Evolutionary conservation across 345 rosid species (phyloP), one percentile per base, ranked within the genome.

Genomic region (Sonneratia caseolaris): DNA sequence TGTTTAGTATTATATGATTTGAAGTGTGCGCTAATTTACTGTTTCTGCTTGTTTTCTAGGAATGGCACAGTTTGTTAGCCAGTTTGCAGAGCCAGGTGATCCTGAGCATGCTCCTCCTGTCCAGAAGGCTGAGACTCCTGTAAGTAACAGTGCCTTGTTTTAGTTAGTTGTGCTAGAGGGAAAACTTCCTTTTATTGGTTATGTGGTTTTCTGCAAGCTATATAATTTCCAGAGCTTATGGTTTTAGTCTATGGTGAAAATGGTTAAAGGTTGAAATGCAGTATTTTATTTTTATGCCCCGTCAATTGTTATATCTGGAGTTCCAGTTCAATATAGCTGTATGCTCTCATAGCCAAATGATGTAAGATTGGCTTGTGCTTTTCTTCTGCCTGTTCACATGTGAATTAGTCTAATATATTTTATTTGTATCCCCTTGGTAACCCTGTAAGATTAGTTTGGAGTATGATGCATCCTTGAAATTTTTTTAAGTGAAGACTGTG

Each of bases 101-200:
- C 86, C 96, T 35, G 92, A 92, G 76, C 90, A 95, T 75, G 86
- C 96, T 77, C 99, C 97, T 38, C 97, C 96, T 66, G 85, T 86
- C 66, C 85, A 80, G 45, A 78, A 83, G 76, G 97, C 83, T 71
- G 99, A 95, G 84, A 85, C 90, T 64, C 92, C 92, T 71, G 99
- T 94, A 94, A 49, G 93, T 49, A 66, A 61, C 45, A 32, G 66
- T 10, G 47, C 55, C 9, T 45, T 69, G 14, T 42, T 10, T 42
- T 45, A 9, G 10, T 1, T 10, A 10, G 18, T 12, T 43, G 70
- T 47, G 15, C 51, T 47, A 47, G 15, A 47, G 51, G 51, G 15
- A 47, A 13, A 47, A 47, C 15, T 47, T 47, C 9, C 13, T 13
- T 47, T 47, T 47, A 9, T 4, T 47, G 9, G 15, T 47, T 6